Evolutionary conservation across 768 basidiomycete species (phyloP).

Genomic region (Pisolithus microcarpus): DNA sequence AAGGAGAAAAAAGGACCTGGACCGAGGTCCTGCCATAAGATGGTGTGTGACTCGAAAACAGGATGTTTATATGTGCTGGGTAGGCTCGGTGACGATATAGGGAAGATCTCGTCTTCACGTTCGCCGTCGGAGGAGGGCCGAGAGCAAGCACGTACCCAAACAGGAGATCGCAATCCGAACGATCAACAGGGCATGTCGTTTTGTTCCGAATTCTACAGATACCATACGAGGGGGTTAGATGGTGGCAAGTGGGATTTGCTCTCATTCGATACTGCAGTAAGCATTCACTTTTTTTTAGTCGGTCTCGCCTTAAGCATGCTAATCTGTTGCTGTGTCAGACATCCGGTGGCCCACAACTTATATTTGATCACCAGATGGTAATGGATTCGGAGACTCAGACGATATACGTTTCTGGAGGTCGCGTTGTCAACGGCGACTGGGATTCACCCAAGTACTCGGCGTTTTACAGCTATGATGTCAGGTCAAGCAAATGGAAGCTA

Average conservation of each 20-base stretch:
- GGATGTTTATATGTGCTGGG: constrained; percentile 72
- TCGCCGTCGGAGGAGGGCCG: constrained; percentile 1
- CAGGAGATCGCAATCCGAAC: constrained; percentile 15
- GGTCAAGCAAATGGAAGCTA: constrained; percentile 56
- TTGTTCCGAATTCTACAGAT: constrained; percentile 71
- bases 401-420: constrained; percentile 71
- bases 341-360: constrained; percentile 60
- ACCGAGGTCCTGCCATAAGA: constrained; percentile 72
- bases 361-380: constrained; percentile 79
- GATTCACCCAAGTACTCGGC: constrained; percentile 57
- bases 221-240: constrained; percentile 56
- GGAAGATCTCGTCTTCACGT: constrained; percentile 8
- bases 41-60: constrained; percentile 68
- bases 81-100: constrained; percentile 49
- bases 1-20: constrained; percentile 59
- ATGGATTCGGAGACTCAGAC: constrained; percentile 66
- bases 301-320: not conserved
- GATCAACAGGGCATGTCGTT: constrained; percentile 19
- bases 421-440: constrained; percentile 61
- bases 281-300: constrained; percentile 14
- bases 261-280: constrained; percentile 58
- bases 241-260: constrained; percentile 68
- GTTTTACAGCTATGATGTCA: constrained; percentile 65
- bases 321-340: constrained; percentile 30
- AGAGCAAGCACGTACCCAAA: constrained; percentile 30